Percentiles rank a stretch among this genome's conserved stretches.
phyloP scores from a whole-genome alignment of 768 basidiomycete genomes.

The Phlebiopsis gigantea region DNA sequence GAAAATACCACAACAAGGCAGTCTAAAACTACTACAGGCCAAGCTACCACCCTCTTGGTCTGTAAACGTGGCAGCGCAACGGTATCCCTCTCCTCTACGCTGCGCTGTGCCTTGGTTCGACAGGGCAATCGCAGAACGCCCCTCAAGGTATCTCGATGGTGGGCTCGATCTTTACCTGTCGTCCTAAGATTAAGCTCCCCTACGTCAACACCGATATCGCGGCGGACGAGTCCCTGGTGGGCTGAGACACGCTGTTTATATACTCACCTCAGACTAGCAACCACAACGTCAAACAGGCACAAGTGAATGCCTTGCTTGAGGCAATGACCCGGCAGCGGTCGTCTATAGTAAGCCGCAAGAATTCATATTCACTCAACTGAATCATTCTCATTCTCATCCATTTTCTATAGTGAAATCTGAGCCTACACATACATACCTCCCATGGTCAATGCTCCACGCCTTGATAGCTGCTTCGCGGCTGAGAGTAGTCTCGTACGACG shows the following conservation, averaged over 20 bases:
- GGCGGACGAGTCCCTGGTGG: background rate
- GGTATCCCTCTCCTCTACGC: background rate
- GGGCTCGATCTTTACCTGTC: background rate
- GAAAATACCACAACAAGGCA: background rate
- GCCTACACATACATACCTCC: background rate
- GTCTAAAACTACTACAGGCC: background rate
- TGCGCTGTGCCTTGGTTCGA: background rate
- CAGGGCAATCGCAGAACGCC: background rate
- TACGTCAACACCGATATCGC: background rate
- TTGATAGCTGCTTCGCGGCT: background rate
- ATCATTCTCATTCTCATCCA: too few species aligned
- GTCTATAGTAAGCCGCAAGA: background rate
- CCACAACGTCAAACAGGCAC: background rate
- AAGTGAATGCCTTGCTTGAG: background rate
- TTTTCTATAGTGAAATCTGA: background rate
- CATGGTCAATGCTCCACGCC: background rate
- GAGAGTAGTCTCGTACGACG: background rate
- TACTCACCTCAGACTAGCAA: background rate
- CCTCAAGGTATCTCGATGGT: background rate
- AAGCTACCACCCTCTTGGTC: background rate
- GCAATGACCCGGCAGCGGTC: background rate
- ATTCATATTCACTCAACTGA: too few species aligned
- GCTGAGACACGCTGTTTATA: background rate
- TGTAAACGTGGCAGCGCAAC: background rate
- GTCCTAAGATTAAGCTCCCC: background rate